Percentiles rank a stretch among this genome's conserved stretches.
phyloP scores from a whole-genome alignment of 1,284 basidiomycete genomes.

The Cryptococcus amylolentus region DNA sequence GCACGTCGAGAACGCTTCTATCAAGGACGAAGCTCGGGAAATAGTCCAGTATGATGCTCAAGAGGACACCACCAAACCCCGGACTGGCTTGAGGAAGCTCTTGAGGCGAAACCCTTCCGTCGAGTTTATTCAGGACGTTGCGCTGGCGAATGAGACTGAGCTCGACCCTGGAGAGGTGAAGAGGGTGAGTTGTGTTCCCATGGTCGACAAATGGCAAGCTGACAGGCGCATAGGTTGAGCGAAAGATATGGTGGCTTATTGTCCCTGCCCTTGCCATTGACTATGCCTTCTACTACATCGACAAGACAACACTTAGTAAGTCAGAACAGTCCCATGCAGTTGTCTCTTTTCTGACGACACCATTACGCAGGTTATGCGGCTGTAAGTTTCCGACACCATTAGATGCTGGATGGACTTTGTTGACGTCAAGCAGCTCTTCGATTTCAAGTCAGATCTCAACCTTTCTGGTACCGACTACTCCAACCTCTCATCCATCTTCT shows the following conservation, averaged over 20 bases:
- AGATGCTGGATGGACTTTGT: not conserved
- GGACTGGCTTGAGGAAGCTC: conserved; percentile 32
- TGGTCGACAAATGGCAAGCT: not conserved
- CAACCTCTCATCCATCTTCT: conserved; percentile 31
- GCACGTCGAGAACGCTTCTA: conserved; percentile 21
- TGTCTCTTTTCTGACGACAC: too few relatives aligned
- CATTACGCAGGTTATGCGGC: too few relatives aligned
- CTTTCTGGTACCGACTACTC: conserved; percentile 34
- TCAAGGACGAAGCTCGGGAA: conserved; percentile 5
- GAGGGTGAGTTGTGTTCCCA: conserved; percentile 13
- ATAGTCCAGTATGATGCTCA: conserved; percentile 15
- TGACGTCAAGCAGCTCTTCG: conserved; percentile 31
- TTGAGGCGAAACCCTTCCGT: conserved; percentile 45
- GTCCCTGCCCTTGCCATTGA: conserved; percentile 50
- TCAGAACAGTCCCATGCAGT: not conserved
- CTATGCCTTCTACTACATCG: conserved; percentile 53
- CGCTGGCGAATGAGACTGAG: conserved; percentile 35
- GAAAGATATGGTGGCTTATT: conserved; percentile 47
- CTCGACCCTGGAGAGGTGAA: conserved; percentile 45
- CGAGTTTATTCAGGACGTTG: conserved; percentile 47
- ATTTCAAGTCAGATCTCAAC: conserved; percentile 40
- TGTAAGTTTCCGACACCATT: conserved; percentile 5
- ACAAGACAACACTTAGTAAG: conserved; percentile 23
- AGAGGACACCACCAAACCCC: conserved; percentile 10
- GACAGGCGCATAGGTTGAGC: conserved; percentile 35